Conservation (phyloP, 495 filamentous ascomycete species). For the Xylaria nigripes region DNA sequence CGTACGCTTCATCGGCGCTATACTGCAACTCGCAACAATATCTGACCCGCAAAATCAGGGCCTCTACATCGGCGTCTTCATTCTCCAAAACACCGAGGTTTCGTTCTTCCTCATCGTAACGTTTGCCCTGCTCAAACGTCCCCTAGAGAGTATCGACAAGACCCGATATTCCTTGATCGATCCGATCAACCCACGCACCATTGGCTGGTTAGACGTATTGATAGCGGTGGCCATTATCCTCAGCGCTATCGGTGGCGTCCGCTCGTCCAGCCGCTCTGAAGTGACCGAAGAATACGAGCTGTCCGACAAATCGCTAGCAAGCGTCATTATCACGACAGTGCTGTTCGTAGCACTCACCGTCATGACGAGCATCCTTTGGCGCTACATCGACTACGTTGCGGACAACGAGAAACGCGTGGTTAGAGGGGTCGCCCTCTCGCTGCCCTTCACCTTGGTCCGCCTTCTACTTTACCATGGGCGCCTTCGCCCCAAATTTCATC, state of each 20-base stretch:
- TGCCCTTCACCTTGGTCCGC: constrained; percentile 34
- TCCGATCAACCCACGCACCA: constrained; percentile 17
- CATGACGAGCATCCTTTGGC: constrained; percentile 14
- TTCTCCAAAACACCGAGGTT: constrained; percentile 27
- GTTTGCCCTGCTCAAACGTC: constrained; percentile 24
- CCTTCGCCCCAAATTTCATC: constrained; percentile 17
- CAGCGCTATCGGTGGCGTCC: constrained; percentile 23
- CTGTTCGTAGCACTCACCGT: constrained; percentile 22
- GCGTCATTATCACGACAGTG: constrained; percentile 23
- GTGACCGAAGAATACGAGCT: constrained; percentile 14
- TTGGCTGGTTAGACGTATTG: constrained; percentile 21
- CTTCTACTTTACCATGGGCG: constrained; percentile 23
- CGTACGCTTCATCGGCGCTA: constrained; percentile 25
- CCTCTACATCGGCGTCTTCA: constrained; percentile 21
- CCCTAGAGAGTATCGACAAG: constrained; percentile 18
- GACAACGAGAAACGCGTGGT: constrained; percentile 30
- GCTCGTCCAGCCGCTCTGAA: constrained; percentile 5
- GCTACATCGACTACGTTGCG: constrained; percentile 18
- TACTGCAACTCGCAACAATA: constrained; percentile 30
- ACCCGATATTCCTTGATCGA: constrained; percentile 13
- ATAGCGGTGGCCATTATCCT: constrained; percentile 26
- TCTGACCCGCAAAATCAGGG: constrained; percentile 21
- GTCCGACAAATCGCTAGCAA: constrained; percentile 20
- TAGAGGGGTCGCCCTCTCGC: constrained; percentile 21
- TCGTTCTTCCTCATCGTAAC: constrained; percentile 26